Evolutionary conservation across 371 early-diverging fungal genomes (phyloP).

Genomic region (Funneliformis caledonium): DNA sequence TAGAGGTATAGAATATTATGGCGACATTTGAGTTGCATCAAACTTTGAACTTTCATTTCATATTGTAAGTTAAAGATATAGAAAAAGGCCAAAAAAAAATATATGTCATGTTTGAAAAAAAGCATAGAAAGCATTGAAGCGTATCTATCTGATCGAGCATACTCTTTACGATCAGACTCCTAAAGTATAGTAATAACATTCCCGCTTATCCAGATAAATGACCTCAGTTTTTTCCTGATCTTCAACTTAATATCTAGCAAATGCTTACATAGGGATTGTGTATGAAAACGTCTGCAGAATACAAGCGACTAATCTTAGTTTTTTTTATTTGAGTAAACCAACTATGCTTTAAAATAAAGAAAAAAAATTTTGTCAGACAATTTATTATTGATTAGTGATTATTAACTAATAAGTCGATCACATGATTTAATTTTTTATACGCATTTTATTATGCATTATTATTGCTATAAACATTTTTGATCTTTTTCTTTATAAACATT

Average conservation of each 20-base stretch:
- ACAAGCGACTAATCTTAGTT: slow-evolving; percentile 40
- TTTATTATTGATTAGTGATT: too few species aligned
- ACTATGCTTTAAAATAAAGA: neutral
- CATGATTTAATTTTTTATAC: too few species aligned
- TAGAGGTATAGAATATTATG: too few species aligned
- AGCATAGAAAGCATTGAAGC: slow-evolving; percentile 40
- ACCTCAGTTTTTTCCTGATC: slow-evolving; percentile 43
- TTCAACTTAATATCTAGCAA: slow-evolving; percentile 43
- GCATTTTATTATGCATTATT: too few species aligned
- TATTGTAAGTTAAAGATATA: too few species aligned
- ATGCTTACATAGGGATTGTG: slow-evolving; percentile 41
- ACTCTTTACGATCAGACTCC: slow-evolving; percentile 37
- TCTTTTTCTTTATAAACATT: too few species aligned
- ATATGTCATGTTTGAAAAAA: neutral
- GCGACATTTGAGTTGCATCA: too few species aligned
- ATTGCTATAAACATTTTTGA: too few species aligned
- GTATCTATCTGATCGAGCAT: slow-evolving; percentile 39
- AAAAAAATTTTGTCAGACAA: too few species aligned
- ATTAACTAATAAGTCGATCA: too few species aligned
- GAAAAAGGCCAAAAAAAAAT: too few species aligned
- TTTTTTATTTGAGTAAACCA: slow-evolving; percentile 41
- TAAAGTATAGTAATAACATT: slow-evolving; percentile 35
- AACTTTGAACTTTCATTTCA: too few species aligned
- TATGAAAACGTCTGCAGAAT: slow-evolving; percentile 42
- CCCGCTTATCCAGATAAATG: slow-evolving; percentile 39